These are phyloP conservation scores for Crithidia thermophila DNA, from an alignment of 208 protist species.

Conservation along the genomic window DNA sequence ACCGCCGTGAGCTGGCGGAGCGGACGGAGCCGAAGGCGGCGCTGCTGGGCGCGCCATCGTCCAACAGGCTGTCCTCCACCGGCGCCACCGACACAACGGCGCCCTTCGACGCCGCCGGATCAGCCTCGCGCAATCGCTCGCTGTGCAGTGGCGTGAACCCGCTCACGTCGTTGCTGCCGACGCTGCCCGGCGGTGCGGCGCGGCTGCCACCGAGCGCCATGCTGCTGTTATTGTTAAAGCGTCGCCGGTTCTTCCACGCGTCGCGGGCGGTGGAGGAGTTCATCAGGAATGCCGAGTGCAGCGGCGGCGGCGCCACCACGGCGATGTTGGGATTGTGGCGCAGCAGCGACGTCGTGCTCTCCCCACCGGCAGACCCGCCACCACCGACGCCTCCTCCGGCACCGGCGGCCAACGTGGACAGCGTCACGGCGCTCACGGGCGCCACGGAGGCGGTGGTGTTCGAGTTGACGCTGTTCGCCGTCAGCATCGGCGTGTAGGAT, in stretches of 20 bases:
- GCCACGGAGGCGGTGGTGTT: neutral
- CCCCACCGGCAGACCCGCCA: neutral
- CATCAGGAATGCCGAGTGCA: slow-evolving; percentile 14
- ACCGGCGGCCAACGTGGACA: slow-evolving; percentile 1
- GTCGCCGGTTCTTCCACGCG: slow-evolving; percentile 24
- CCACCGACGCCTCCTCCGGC: neutral
- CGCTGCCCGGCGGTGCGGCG: slow-evolving; percentile 2
- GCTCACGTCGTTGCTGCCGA: no score
- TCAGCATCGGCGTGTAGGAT: neutral
- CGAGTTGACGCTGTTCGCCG: neutral
- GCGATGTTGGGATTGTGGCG: slow-evolving; percentile 12
- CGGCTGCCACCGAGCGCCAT: neutral
- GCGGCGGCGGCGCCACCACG: slow-evolving; percentile 19
- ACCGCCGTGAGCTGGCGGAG: slow-evolving; percentile 9
- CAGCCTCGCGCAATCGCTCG: no score
- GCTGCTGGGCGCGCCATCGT: slow-evolving; percentile 6
- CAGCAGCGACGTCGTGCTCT: neutral
- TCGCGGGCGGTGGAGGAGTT: slow-evolving; percentile 8
- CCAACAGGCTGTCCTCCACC: slow-evolving; percentile 2
- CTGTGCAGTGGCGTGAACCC: slow-evolving; percentile 5
- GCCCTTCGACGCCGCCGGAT: neutral
- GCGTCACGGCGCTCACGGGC: slow-evolving; percentile 13
- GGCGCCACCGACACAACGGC: neutral
- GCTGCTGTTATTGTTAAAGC: slow-evolving; percentile 1
- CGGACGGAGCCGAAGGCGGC: slow-evolving; percentile 26